phyloP scores from a whole-genome alignment of 2,329 filamentous ascomycete species.

The Colletotrichum neosansevieriae region DNA sequence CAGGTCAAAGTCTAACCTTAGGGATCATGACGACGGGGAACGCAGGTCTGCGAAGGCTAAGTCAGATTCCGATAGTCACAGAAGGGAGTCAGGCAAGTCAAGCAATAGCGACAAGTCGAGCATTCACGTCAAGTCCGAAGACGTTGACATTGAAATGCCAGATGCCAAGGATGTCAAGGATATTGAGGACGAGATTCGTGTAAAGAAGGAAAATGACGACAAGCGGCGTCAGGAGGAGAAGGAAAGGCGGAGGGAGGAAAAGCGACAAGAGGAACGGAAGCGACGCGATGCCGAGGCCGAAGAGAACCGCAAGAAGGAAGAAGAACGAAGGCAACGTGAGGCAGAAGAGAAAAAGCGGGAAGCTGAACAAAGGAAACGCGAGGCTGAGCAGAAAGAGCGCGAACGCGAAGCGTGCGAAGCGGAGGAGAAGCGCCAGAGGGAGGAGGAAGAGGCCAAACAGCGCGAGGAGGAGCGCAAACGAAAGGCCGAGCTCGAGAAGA shows the following conservation, averaged over 20 bases:
- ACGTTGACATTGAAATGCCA: constrained; percentile 67
- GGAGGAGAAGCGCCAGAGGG: constrained; percentile 51
- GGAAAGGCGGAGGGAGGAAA: constrained; percentile 42
- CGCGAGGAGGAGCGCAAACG: constrained; percentile 50
- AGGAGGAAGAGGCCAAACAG: constrained; percentile 45
- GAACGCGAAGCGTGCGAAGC: constrained; percentile 54
- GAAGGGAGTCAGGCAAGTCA: constrained; percentile 57
- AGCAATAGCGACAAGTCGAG: constrained; percentile 58
- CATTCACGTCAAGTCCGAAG: constrained; percentile 70
- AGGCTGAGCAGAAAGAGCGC: constrained; percentile 50
- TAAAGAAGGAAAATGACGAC: constrained; percentile 53
- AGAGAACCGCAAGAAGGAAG: constrained; percentile 49
- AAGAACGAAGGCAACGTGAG: constrained; percentile 38
- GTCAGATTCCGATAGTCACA: constrained; percentile 52
- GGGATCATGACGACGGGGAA: constrained; percentile 57
- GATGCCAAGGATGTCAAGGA: constrained; percentile 55
- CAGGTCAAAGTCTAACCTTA: constrained; percentile 49
- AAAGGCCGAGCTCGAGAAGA: constrained; percentile 43
- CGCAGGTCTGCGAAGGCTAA: constrained; percentile 48
- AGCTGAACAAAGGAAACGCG: constrained; percentile 40
- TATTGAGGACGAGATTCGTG: constrained; percentile 46
- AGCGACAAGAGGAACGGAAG: constrained; percentile 42
- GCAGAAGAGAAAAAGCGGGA: constrained; percentile 38
- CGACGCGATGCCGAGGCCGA: constrained; percentile 50
- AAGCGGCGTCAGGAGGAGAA: constrained; percentile 48